A percentile compares a stretch with the other conserved stretches of the same genome.
Evolutionary conservation across 2,329 filamentous ascomycete genomes (phyloP).

Genomic region (Ilyonectria mors-panacis): DNA sequence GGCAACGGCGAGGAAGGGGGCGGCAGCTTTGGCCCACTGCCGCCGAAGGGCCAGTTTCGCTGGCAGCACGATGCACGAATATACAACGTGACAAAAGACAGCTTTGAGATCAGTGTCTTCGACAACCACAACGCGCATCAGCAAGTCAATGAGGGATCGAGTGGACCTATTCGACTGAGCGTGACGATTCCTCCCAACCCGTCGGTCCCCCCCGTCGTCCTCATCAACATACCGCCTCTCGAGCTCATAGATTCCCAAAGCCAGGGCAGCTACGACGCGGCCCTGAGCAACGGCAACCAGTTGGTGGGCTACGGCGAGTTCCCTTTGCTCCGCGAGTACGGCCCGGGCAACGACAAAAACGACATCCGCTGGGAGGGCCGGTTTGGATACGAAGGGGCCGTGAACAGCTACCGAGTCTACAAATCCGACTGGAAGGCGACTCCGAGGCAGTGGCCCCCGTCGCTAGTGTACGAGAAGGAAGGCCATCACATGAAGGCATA

Average conservation of each 20-base stretch:
- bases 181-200: constrained; percentile 37
- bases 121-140: constrained; percentile 53
- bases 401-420: constrained; percentile 44
- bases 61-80: constrained; percentile 56
- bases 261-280: constrained; percentile 39
- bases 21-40: constrained; percentile 43
- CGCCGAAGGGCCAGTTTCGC: constrained; percentile 49
- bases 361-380: constrained; percentile 47
- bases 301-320: constrained; percentile 43
- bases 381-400: constrained; percentile 40
- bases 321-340: constrained; percentile 46
- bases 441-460: constrained; percentile 35
- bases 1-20: constrained; percentile 38
- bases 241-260: constrained; percentile 18
- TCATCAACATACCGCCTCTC: constrained; percentile 12
- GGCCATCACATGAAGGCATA: constrained; percentile 21
- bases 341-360: constrained; percentile 30
- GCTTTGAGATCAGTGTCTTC: constrained; percentile 51
- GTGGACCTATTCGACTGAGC: constrained; percentile 32
- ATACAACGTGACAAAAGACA: constrained; percentile 37
- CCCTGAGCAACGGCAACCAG: constrained; percentile 42
- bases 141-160: constrained; percentile 20
- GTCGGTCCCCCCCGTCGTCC: constrained; percentile 21
- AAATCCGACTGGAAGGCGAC: constrained; percentile 46
- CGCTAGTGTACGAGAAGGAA: constrained; percentile 34